Base-by-base conservation (phyloP, 2,329 filamentous ascomycete genomes). In the Byssothecium circinans region DNA sequence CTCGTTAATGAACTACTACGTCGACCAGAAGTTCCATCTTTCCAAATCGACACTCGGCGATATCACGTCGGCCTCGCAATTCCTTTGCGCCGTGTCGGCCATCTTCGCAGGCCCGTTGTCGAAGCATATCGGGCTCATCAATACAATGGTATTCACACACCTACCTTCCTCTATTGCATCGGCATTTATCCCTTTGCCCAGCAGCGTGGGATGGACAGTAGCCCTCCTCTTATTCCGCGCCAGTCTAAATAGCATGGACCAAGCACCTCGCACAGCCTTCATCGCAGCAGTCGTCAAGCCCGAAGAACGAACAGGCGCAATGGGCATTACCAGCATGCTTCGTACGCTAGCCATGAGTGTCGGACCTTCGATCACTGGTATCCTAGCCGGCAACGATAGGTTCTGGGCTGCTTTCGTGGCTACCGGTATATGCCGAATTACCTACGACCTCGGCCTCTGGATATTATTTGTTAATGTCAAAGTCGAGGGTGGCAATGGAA, bases 171-270 rank as follows among this genome's bases (percentile, higher is more conserved):
- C 83, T 0, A 73, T 80, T 0, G 81, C 83, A 3, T 60, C 85
- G 4, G 62, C 61, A 1, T 65, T 71, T 32, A 85, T 87, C 43
- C 83, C 84, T 0, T 60, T 80, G 0, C 80, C 84, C 0, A 70
- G 68, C 5, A 72, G 69, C 2, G 69, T 85, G 1, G 74, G 74
- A 32, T 60, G 81, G 34, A 81, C 82, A 0, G 77, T 82, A 1
- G 72, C 72, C 0, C 71, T 87, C 0, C 70, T 88, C 1, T 74
- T 85, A 20, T 64, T 87, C 17, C 77, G 84, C 4, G 75, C 82
- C 2, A 81, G 81, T 0, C 71, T 87, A 36, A 87, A 87, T 58
- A 83, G 80, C 52, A 86, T 88, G 82, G 85, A 87, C 53, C 84
- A 87, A 70, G 84, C 82, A 0, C 85, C 85, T 0, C 75, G 85